Evolutionary conservation across 306 rosid species (phyloP).

Genomic region (Quercus cerris): DNA sequence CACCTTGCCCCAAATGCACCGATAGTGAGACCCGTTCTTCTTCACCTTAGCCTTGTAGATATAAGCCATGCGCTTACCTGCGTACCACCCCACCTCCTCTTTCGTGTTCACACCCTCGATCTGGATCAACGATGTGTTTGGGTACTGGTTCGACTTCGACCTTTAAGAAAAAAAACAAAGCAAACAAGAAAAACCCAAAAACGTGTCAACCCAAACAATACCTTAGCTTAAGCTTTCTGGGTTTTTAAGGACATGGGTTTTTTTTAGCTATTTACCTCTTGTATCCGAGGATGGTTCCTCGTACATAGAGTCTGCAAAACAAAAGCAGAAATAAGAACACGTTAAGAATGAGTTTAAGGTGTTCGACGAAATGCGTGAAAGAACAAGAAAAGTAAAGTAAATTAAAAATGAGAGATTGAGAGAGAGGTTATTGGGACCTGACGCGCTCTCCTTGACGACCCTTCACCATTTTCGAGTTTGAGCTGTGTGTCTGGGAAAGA

Average conservation of each 20-base stretch:
- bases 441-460: slow-evolving; percentile 89
- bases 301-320: slow-evolving; percentile 59
- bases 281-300: slow-evolving; percentile 90
- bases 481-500: neutral
- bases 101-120: slow-evolving; percentile 93
- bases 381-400: neutral
- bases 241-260: neutral
- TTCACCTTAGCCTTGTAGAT: slow-evolving; percentile 92
- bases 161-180: slow-evolving; percentile 25
- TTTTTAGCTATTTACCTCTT: slow-evolving; percentile 55
- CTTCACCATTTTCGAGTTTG: slow-evolving; percentile 61
- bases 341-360: neutral
- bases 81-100: slow-evolving; percentile 88
- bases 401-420: neutral
- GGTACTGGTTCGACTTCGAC: slow-evolving; percentile 93
- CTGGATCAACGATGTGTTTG: slow-evolving; percentile 76
- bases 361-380: neutral
- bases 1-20: slow-evolving; percentile 96
- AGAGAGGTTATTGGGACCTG: slow-evolving; percentile 34
- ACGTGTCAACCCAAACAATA: neutral
- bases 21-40: slow-evolving; percentile 75
- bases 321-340: neutral
- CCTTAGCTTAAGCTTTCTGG: neutral
- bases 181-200: neutral
- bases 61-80: slow-evolving; percentile 80